These are phyloP conservation scores for Lentinula sp. DNA, from an alignment of 768 basidiomycete genomes.

Conservation along the genomic window DNA sequence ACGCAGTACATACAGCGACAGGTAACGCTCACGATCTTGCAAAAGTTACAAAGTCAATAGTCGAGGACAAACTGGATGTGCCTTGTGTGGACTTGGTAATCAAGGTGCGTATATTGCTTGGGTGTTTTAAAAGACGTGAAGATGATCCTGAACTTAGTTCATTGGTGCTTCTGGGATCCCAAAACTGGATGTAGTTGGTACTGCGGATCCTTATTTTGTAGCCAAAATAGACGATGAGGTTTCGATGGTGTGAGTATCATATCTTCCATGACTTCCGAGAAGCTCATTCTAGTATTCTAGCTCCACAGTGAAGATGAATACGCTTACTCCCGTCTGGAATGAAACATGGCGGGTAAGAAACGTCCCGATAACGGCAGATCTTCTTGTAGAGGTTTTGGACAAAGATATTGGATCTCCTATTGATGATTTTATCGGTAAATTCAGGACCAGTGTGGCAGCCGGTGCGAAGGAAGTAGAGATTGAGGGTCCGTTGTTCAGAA, in stretches of 20 bases:
- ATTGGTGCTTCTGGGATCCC: slow-evolving; percentile 68
- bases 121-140: background rate
- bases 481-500: slow-evolving; percentile 42
- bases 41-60: slow-evolving; percentile 21
- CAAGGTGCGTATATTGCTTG: slow-evolving; percentile 28
- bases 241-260: slow-evolving; percentile 50
- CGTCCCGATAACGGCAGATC: slow-evolving; percentile 54
- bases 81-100: slow-evolving; percentile 53
- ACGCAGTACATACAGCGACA: slow-evolving; percentile 20
- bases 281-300: slow-evolving; percentile 25
- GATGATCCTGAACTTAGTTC: slow-evolving; percentile 33
- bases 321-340: slow-evolving; percentile 69
- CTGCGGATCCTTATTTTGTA: slow-evolving; percentile 68
- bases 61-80: slow-evolving; percentile 26
- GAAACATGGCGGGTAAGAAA: slow-evolving; percentile 70
- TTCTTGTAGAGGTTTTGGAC: slow-evolving; percentile 56
- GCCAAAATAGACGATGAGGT: slow-evolving; percentile 59
- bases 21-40: slow-evolving; percentile 26
- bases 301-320: slow-evolving; percentile 56
- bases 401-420: slow-evolving; percentile 54
- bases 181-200: slow-evolving; percentile 59
- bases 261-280: too few relatives aligned
- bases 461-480: slow-evolving; percentile 65
- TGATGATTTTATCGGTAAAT: slow-evolving; percentile 63
- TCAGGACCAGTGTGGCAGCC: slow-evolving; percentile 42